Percentiles rank a stretch among this genome's conserved stretches.
Conservation (phyloP, 345 rosid species). For the Kandelia obovata region DNA sequence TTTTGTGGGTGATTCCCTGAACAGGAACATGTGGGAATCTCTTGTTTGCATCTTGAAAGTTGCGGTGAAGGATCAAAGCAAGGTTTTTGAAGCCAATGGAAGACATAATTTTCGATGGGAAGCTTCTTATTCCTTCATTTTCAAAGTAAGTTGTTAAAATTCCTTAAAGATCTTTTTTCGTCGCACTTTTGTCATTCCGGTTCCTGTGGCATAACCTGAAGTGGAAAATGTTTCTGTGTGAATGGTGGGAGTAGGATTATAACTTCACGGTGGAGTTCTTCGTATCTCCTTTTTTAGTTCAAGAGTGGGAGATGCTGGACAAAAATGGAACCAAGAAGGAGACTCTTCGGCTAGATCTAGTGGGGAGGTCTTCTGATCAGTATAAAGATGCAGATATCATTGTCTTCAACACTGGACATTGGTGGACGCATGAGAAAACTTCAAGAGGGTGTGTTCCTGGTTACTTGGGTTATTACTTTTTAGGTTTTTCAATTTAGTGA, state of each 20-base stretch:
- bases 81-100: conserved; percentile 77
- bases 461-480: background rate
- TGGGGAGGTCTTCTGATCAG: conserved; percentile 63
- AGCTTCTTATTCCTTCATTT: conserved; percentile 76
- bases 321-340: conserved; percentile 61
- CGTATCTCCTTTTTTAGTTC: conserved; percentile 94
- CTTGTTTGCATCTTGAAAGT: conserved; percentile 75
- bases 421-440: conserved; percentile 99
- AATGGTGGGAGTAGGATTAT: conserved; percentile 51
- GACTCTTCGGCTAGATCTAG: conserved; percentile 80
- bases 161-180: background rate
- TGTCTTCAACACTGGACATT: conserved; percentile 90
- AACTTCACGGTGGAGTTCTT: conserved; percentile 72
- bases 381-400: conserved; percentile 73
- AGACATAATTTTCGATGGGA: conserved; percentile 70
- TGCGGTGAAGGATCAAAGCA: conserved; percentile 54
- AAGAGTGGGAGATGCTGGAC: conserved; percentile 70
- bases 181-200: background rate
- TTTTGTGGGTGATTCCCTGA: conserved; percentile 88
- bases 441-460: conserved; percentile 57
- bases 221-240: conserved; percentile 11
- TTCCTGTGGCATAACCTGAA: background rate
- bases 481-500: background rate
- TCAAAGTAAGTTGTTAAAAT: conserved; percentile 49
- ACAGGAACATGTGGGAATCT: conserved; percentile 99